Base-by-base conservation (phyloP, 2,329 filamentous ascomycete species). In the Onygena corvina region DNA sequence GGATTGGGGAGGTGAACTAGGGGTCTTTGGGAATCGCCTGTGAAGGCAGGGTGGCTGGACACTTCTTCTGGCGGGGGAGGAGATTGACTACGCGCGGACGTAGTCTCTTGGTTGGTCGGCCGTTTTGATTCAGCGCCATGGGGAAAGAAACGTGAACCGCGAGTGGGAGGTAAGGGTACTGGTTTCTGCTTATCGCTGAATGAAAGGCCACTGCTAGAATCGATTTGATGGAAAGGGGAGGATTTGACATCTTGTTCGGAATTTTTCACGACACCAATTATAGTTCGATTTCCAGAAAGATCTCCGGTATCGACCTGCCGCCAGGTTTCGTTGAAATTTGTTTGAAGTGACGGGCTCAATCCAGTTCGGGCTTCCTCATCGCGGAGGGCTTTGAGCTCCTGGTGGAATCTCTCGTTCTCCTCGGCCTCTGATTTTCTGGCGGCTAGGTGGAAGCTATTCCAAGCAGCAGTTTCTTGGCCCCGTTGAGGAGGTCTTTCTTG, bases 21-120 rank as follows among this genome's bases (percentile, higher is more conserved):
- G 2, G 79, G 78, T 33, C 71, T 70, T 25, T 62, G 63, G 9
- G 61, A 63, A 53, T 74, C 68, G 31, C 74, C 71, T 49, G 67
- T 70, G 57, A 75, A 76, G 2, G 71, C 78, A 12, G 78, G 78
- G 58, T 81, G 69, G 47, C 69, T 71, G 3, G 73, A 73, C 57
- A 66, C 56, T 50, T 71, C 69, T 55, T 81, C 79, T 3, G 79
- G 78, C 4, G 78, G 78, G 29, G 76, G 76, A 25, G 77, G 71
- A 20, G 71, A 74, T 25, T 66, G 66, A 50, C 64, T 68, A 49
- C 62, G 64, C 51, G 61, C 57, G 52, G 61, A 61, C 49, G 61
- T 63, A 46, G 50, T 49, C 47, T 66, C 63, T 46, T 62, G 59
- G 50, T 54, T 56, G 25, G 57, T 50, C 33, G 61, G 58, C 52